Evolutionary conservation across 805 yeast genomes (phyloP).

Genomic region (Candida tibetensis): DNA sequence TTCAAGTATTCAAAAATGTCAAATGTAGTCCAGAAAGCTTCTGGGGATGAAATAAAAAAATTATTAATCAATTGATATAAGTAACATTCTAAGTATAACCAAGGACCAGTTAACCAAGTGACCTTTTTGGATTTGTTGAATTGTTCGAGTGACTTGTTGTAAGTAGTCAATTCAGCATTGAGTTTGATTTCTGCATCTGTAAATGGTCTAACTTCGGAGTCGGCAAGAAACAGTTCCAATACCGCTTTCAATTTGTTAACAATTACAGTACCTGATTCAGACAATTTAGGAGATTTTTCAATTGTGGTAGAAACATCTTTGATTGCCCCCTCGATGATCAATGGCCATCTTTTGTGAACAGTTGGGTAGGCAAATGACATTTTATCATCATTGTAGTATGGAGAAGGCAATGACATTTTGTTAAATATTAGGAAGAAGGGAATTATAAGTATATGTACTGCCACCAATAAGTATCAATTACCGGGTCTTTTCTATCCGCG

Average conservation of each 20-base stretch:
- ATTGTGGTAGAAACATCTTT: constrained; percentile 51
- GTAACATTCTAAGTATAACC: constrained; percentile 87
- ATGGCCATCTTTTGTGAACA: constrained; percentile 82
- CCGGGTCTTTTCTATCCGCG: background rate
- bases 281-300: constrained; percentile 22
- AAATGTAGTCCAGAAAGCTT: constrained; percentile 48
- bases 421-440: no score
- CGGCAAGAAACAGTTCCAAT: constrained; percentile 42
- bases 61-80: constrained; percentile 66
- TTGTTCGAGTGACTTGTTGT: constrained; percentile 52
- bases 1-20: constrained; percentile 77
- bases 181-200: constrained; percentile 33
- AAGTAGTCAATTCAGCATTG: constrained; percentile 50
- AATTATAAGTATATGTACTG: no score
- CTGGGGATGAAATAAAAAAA: constrained; percentile 31
- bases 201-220: constrained; percentile 28
- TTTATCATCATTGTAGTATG: constrained; percentile 63
- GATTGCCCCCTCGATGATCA: constrained; percentile 65
- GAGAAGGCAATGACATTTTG: constrained; percentile 40
- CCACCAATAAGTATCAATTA: background rate
- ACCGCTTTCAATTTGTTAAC: constrained; percentile 39
- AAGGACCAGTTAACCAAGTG: constrained; percentile 84
- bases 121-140: constrained; percentile 24
- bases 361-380: constrained; percentile 83
- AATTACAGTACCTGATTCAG: constrained; percentile 49